Base-by-base conservation (phyloP, 75 land plant species). In the Sequoia sempervirens region DNA sequence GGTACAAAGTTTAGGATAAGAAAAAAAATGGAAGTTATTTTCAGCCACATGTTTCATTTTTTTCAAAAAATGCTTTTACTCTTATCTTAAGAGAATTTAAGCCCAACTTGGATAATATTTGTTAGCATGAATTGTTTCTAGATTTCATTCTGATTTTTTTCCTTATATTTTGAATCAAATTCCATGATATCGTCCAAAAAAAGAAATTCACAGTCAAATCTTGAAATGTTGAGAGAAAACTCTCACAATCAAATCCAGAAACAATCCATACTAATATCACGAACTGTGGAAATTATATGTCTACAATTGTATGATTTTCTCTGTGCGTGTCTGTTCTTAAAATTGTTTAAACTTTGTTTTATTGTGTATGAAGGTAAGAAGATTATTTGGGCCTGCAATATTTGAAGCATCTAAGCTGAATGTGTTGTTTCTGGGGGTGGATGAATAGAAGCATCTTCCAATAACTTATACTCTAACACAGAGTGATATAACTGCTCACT, bases 361-460 rank as follows among this genome's bases (percentile, higher is more conserved):
- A 2, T 30, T 69, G 36, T 69, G 6, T 32, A 11, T 78, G 47
- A 28, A 93, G 92, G 94, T 89, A 84, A 87, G 72, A 11, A 89
- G 91, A 87, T 84, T 94, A 37, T 93, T 96, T 89, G 95, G 93
- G 68, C 94, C 97, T 83, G 90, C 91, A 81, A 92, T 84, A 61
- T 96, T 96, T 85, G 97, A 96, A 85, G 90, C 98, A 17, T 93
- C 98, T 32, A 96, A 96, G 86, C 86, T 96, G 80, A 87, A 91
- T 64, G 98, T 96, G 15, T 79, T 89, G 40, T 87, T 90, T 56
- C 47, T 87, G 72, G 92, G 96, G 81, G 92, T 87, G 46, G 91
- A 86, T 17, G 56, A 83, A 43, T 89, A 85, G 54, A 84, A 79
- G 50, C 90, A 84, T 78, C 80, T 88, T 28, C 97, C 97, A 36